Percentiles rank a stretch among this genome's conserved stretches.
Conservation (phyloP, 371 early-diverging fungal genomes). For the Mortierella sp. region DNA sequence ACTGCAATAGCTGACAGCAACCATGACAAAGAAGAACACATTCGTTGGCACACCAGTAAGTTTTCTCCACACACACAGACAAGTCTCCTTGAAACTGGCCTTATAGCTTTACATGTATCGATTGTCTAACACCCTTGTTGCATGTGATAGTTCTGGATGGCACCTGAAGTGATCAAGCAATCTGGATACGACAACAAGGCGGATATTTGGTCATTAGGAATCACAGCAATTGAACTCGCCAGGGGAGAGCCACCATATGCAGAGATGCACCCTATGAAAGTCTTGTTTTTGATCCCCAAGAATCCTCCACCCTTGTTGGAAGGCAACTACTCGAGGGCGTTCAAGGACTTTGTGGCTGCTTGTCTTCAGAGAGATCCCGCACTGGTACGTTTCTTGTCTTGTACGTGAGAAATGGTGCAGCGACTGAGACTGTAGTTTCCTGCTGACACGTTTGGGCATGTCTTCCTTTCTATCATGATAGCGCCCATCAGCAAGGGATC, state of each 20-base stretch:
- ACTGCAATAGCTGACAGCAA: conserved; percentile 79
- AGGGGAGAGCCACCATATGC: conserved; percentile 94
- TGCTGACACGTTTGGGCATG: not conserved
- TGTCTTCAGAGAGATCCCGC: conserved; percentile 91
- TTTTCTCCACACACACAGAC: too few species aligned
- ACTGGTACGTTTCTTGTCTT: conserved; percentile 67
- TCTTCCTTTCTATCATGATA: conserved; percentile 27
- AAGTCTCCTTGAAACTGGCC: too few species aligned
- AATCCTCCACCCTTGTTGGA: conserved; percentile 88
- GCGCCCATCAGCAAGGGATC: conserved; percentile 91
- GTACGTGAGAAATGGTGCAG: too few species aligned
- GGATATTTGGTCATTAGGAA: conserved; percentile 99
- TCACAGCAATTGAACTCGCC: conserved; percentile 97
- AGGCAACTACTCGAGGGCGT: conserved; percentile 82
- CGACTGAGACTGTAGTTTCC: too few species aligned
- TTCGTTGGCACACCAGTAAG: conserved; percentile 98
- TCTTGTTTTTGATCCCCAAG: conserved; percentile 93
- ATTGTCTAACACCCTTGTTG: not conserved
- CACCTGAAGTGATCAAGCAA: conserved; percentile 97
- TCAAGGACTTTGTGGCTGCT: conserved; percentile 90
- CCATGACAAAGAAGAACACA: conserved; percentile 94
- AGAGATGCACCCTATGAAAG: conserved; percentile 93
- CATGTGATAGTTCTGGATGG: conserved; percentile 90
- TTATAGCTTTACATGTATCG: not conserved
- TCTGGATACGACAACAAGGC: conserved; percentile 97